Evolutionary conservation across 2,329 filamentous ascomycete genomes (phyloP).

Genomic region (Pseudopithomyces chartarum): DNA sequence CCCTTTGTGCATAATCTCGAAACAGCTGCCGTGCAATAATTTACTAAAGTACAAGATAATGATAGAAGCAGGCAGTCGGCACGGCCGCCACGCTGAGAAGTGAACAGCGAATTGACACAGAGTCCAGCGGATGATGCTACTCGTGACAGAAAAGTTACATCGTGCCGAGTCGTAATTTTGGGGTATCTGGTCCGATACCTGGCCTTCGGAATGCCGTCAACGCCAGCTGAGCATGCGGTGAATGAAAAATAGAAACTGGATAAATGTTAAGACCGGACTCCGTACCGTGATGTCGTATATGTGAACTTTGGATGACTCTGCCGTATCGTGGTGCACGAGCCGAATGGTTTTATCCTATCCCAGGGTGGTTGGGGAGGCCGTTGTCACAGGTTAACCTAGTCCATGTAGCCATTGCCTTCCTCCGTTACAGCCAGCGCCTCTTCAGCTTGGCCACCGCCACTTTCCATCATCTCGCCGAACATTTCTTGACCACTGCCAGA

Average conservation of each 20-base stretch:
- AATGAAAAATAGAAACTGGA: slow-evolving; percentile 8
- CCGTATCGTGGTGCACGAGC: not conserved
- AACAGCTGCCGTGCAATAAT: not conserved
- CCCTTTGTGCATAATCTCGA: not conserved
- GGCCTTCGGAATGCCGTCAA: slow-evolving; percentile 6
- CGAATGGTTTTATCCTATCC: too few species aligned
- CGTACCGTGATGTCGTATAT: not conserved
- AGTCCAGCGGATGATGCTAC: not conserved
- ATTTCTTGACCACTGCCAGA: slow-evolving; percentile 43
- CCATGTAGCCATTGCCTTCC: slow-evolving; percentile 39
- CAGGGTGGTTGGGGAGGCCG: not conserved
- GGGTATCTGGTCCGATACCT: slow-evolving; percentile 12
- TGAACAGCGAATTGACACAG: slow-evolving; percentile 1
- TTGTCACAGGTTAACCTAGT: slow-evolving; percentile 24
- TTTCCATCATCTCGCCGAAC: slow-evolving; percentile 43
- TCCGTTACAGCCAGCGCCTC: slow-evolving; percentile 45
- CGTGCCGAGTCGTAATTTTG: slow-evolving; percentile 20
- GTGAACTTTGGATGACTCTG: not conserved
- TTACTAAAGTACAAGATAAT: slow-evolving; percentile 11
- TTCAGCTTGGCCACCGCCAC: slow-evolving; percentile 42
- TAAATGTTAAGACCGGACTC: slow-evolving; percentile 1
- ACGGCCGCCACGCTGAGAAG: not conserved
- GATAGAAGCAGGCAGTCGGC: not conserved
- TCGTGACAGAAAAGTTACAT: slow-evolving; percentile 11
- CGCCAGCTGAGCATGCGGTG: slow-evolving; percentile 20